phyloP scores from a whole-genome alignment of 257 asterid genomes.

The Jaltomata sinuosa region DNA sequence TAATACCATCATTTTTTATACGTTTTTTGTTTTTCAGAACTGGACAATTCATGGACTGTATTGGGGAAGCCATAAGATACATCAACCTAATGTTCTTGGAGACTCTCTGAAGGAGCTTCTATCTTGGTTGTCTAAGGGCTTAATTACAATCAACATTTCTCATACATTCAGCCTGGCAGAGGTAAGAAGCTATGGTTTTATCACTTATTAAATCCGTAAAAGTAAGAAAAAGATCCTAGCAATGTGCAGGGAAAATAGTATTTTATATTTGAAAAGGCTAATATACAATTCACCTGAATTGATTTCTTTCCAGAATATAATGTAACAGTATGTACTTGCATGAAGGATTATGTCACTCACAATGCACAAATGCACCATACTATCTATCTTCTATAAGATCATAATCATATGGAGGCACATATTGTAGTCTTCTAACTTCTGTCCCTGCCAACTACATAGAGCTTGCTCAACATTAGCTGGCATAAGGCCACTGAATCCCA shows the following conservation, averaged over 20 bases:
- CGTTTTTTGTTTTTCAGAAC: constrained; percentile 35
- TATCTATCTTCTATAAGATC: neutral
- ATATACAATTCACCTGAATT: neutral
- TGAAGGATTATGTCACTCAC: neutral
- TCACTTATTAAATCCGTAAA: neutral
- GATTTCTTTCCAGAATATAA: neutral
- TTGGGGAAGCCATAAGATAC: constrained; percentile 85
- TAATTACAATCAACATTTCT: constrained; percentile 58
- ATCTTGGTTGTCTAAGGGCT: constrained; percentile 74
- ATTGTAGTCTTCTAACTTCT: neutral
- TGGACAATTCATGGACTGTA: constrained; percentile 94
- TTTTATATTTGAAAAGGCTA: neutral
- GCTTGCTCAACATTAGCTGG: neutral
- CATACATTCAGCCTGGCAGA: constrained; percentile 53
- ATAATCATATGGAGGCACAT: neutral
- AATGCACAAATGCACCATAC: neutral
- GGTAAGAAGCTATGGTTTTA: constrained; percentile 37
- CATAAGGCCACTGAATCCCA: neutral
- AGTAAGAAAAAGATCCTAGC: neutral
- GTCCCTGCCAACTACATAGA: neutral
- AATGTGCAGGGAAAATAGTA: neutral
- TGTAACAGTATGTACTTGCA: neutral
- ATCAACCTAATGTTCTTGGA: constrained; percentile 53
- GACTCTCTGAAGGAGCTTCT: constrained; percentile 81
- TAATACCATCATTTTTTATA: neutral